Conservation (phyloP, 2,329 filamentous ascomycete species). For the Epichloe uncinata region DNA sequence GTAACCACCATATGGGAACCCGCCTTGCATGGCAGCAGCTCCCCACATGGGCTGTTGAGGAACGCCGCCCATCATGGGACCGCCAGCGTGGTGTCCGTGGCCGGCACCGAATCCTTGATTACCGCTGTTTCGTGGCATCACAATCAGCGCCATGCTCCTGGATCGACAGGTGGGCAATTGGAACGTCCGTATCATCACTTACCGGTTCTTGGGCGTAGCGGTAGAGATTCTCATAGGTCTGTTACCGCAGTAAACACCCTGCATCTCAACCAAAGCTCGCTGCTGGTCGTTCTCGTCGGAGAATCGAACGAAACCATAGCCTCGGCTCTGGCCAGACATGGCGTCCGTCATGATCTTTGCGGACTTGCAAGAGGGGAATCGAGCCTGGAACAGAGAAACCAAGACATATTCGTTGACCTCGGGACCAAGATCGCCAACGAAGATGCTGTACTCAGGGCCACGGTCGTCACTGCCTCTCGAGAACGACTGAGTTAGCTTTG, state of each 20-base stretch:
- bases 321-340: conserved; percentile 91
- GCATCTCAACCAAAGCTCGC: conserved; percentile 92
- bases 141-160: conserved; percentile 1
- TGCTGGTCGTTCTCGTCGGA: conserved; percentile 93
- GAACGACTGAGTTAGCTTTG: not conserved
- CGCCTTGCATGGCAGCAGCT: conserved; percentile 18
- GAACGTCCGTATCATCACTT: conserved; percentile 10
- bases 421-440: conserved; percentile 92
- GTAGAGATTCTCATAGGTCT: conserved; percentile 97
- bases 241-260: conserved; percentile 98
- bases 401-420: conserved; percentile 98
- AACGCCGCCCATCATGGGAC: conserved; percentile 32
- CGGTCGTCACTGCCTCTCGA: conserved; percentile 63
- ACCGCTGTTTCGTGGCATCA: conserved; percentile 12
- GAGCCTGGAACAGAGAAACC: conserved; percentile 90
- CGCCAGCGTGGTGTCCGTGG: conserved; percentile 29
- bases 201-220: conserved; percentile 88
- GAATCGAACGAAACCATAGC: conserved; percentile 96
- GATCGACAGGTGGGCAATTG: not conserved
- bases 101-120: conserved; percentile 25
- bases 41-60: conserved; percentile 33
- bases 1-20: conserved; percentile 29
- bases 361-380: conserved; percentile 95
- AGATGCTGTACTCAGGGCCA: conserved; percentile 92
- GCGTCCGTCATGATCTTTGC: conserved; percentile 99